phyloP scores from a whole-genome alignment of 768 basidiomycete species.

The Wakefieldia striispora region DNA sequence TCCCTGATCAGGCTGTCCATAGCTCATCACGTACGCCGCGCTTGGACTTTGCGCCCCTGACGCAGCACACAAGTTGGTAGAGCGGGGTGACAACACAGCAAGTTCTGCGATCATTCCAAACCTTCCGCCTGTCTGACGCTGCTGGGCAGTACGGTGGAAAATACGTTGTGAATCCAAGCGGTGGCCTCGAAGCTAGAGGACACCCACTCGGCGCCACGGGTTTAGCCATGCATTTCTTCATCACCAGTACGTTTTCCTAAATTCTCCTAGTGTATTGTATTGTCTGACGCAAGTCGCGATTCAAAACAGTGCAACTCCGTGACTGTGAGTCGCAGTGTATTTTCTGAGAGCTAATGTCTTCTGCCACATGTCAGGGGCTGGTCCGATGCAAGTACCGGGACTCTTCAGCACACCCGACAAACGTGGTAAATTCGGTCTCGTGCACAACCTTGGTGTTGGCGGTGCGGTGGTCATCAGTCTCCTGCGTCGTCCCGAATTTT shows the following conservation, averaged over 20 bases:
- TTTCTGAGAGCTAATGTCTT: background rate
- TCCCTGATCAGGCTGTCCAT: background rate
- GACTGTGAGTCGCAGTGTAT: conserved; percentile 45
- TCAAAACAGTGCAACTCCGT: conserved; percentile 82
- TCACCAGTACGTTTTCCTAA: conserved; percentile 55
- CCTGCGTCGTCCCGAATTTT: conserved; percentile 78
- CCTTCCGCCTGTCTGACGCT: background rate
- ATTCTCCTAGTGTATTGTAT: background rate
- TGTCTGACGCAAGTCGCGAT: conserved; percentile 3
- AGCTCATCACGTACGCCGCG: conserved; percentile 83
- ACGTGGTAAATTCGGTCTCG: conserved; percentile 75
- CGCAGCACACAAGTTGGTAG: conserved; percentile 72
- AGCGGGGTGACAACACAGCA: conserved; percentile 77
- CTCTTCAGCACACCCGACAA: conserved; percentile 60
- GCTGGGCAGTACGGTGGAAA: conserved; percentile 70
- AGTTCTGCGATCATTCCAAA: conserved; percentile 13
- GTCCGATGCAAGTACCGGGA: conserved; percentile 78
- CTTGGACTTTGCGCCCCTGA: conserved; percentile 65
- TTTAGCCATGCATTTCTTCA: conserved; percentile 84
- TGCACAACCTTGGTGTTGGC: conserved; percentile 83
- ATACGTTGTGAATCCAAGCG: conserved; percentile 81
- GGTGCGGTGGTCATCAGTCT: conserved; percentile 77
- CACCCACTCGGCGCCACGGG: conserved; percentile 84
- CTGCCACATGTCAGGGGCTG: conserved; percentile 54
- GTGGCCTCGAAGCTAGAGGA: conserved; percentile 84